Base-by-base conservation (phyloP, 257 asterid species). In the Salvia rosmarinus region DNA sequence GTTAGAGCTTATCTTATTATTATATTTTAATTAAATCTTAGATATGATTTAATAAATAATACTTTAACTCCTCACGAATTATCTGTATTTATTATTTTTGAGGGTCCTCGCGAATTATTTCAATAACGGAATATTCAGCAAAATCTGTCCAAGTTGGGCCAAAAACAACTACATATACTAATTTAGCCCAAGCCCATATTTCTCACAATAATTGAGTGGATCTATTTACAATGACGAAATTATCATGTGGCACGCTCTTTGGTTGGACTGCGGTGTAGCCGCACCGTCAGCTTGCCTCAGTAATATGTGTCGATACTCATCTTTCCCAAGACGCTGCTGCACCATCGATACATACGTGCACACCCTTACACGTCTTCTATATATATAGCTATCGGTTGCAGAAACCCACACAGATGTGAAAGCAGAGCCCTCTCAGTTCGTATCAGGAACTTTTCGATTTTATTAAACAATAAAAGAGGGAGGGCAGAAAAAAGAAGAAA, bases 301-400 rank as follows among this genome's bases (percentile, higher is more conserved):
- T 63, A 13, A 14, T 7, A 37, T 71, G 82, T 78, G 80, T 83
- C 17, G 51, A 14, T 14, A 6, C 42, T 61, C 87, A 47, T 65
- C 80, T 44, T 65, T 83, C 85, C 92, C 96, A 46, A 82, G 86
- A 77, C 84, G 79, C 77, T 35, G 73, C 79, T 21, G 50, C 72
- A 56, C 52, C 40, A 16, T 30, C 46, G 1, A 21, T 10, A 20
- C 6, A 9, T 10, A 54, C 4, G 16, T 2, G 76, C 75, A 39
- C 1, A 52, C 68, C 6, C 9, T 46, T 46, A 6, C 12, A 12
- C 25, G 6, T 52, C 58, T 52, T 5, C 2, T 34, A 11, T 21
- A 40, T 23, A 14, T 35, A 17, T 39, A 30, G 9, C 1, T 54
- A 12, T 63, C 17, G 68, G 28, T 64, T 65, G 9, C 68, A 46